Percentiles rank a stretch among this genome's conserved stretches.
Conservation (phyloP, 106 monocot genomes). For the Allium sativum region DNA sequence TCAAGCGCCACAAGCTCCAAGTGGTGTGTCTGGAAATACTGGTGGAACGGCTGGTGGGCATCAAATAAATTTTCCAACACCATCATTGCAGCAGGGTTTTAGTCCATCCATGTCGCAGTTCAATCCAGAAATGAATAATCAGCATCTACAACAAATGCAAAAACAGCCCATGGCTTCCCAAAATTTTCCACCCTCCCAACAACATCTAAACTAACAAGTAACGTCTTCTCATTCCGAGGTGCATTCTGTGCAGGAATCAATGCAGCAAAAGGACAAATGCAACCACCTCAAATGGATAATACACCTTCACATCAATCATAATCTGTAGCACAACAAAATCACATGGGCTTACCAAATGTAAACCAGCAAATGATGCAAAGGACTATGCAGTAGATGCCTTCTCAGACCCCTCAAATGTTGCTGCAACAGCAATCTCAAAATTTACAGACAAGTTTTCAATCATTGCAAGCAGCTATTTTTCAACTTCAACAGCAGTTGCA, state of each 20-base stretch:
- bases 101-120: conserved; percentile 42
- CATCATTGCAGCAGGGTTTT: conserved; percentile 28
- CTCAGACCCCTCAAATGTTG: conserved; percentile 28
- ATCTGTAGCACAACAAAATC: conserved; percentile 33
- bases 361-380: conserved; percentile 61
- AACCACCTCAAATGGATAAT: conserved; percentile 35
- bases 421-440: conserved; percentile 75
- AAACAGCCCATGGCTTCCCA: conserved; percentile 40
- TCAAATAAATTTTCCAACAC: not conserved
- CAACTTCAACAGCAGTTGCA: conserved; percentile 84
- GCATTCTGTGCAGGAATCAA: conserved; percentile 25
- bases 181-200: conserved; percentile 29
- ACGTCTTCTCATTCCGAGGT: conserved; percentile 24
- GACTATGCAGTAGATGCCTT: conserved; percentile 46
- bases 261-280: conserved; percentile 51
- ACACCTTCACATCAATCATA: conserved; percentile 1
- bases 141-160: conserved; percentile 53
- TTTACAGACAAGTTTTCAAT: conserved; percentile 72
- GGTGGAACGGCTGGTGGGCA: not conserved
- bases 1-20: too few species aligned
- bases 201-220: conserved; percentile 30
- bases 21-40: conserved; percentile 26
- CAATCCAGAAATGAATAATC: conserved; percentile 29
- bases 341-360: conserved; percentile 22
- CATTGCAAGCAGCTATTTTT: conserved; percentile 68